Base-by-base conservation (phyloP, 345 rosid species). In the Reutealis trisperma region DNA sequence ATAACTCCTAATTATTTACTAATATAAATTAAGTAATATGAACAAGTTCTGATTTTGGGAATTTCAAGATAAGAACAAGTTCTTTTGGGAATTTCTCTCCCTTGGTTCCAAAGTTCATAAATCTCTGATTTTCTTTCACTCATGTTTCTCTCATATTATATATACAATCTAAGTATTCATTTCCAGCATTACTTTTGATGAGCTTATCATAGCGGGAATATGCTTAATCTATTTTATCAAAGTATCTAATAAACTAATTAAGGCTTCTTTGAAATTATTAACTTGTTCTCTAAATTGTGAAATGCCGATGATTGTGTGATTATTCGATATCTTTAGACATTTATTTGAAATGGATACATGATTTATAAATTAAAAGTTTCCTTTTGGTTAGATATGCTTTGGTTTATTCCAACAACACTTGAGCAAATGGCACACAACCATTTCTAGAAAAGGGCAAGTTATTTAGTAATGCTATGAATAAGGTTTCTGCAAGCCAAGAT, bases 1-100 rank as follows among this genome's bases (percentile, higher is more conserved):
- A 44, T 44, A 44, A 47, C 8, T 47, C 51, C 51, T 47, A 47
- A n/a, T n/a, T n/a, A n/a, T n/a, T n/a, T n/a, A n/a, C n/a, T n/a
- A n/a, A n/a, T n/a, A n/a, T n/a, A n/a, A n/a, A n/a, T 91, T 93
- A 18, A 90, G 83, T n/a, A n/a, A 70, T 98, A 95, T 79, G 99
- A 95, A 91, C 98, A 89, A 84, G 85, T 82, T 92, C 21, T n/a
- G n/a, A n/a, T 95, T 95, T 75, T 95, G 99, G 79, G 87, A 88
- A 1, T 2, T 34, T 91, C 94, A 18, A 90, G 83, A 70, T 98
- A 95, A 80, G 99, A 95, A 91, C 98, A 89, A 84, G 85, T 82
- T 92, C 21, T 95, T 95, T 75, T 95, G 99, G 79, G 87, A 88
- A 1, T 2, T 34, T 34, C 37, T 34, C 37, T 34, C 37, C 37